phyloP scores from a whole-genome alignment of 495 filamentous ascomycete species.

The Glarea lozoyensis region DNA sequence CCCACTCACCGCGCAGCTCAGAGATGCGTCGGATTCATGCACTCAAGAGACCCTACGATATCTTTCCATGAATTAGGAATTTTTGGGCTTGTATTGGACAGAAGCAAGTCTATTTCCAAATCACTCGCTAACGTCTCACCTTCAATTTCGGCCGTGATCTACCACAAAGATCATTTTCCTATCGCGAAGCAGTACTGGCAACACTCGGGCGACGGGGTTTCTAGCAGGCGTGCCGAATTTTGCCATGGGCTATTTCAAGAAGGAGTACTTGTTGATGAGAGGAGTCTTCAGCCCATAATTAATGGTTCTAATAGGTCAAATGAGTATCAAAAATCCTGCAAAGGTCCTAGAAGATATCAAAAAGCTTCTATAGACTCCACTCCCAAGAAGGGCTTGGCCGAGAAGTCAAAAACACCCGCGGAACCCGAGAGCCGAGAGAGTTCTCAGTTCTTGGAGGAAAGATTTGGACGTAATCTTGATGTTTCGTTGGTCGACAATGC shows the following conservation, averaged over 20 bases:
- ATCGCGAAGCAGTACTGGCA: constrained; percentile 92
- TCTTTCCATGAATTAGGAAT: constrained; percentile 45
- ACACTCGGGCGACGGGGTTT: constrained; percentile 90
- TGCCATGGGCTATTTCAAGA: constrained; percentile 67
- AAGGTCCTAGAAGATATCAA: constrained; percentile 67
- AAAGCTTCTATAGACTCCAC: constrained; percentile 42
- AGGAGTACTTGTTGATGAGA: constrained; percentile 52
- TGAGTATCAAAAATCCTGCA: constrained; percentile 36
- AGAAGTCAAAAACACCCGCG: neutral
- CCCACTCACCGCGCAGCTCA: constrained; percentile 57
- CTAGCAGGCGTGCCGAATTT: constrained; percentile 84
- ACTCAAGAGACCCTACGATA: constrained; percentile 40
- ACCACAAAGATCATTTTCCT: constrained; percentile 50
- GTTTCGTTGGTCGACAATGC: constrained; percentile 67
- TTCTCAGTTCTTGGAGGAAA: constrained; percentile 81
- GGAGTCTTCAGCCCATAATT: constrained; percentile 19
- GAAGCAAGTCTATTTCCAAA: constrained; percentile 40
- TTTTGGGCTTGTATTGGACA: constrained; percentile 54
- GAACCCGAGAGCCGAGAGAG: constrained; percentile 36
- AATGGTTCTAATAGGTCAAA: constrained; percentile 6
- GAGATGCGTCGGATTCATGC: constrained; percentile 65
- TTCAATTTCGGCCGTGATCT: constrained; percentile 62
- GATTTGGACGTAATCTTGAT: constrained; percentile 87
- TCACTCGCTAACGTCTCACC: constrained; percentile 30
- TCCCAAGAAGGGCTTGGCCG: neutral